phyloP scores from a whole-genome alignment of 2,329 filamentous ascomycete genomes.

The Magnaporthiopsis rhizophila region DNA sequence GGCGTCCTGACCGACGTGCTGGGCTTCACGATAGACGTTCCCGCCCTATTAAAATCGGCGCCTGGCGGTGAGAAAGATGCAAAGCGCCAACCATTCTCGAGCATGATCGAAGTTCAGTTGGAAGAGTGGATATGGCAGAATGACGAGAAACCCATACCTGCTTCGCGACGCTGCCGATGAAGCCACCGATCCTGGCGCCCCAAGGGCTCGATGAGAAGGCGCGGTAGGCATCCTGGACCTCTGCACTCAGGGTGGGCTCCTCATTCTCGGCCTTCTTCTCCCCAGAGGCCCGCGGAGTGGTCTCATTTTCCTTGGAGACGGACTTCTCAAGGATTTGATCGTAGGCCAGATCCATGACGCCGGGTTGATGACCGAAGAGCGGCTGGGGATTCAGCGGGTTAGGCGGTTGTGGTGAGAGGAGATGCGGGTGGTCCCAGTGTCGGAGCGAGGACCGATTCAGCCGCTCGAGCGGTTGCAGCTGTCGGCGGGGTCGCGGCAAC shows the following conservation, averaged over 20 bases:
- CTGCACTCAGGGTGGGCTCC: constrained; percentile 62
- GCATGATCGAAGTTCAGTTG: not conserved
- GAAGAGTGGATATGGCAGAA: not conserved
- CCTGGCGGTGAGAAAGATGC: not conserved
- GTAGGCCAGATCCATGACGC: constrained; percentile 86
- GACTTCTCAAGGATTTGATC: constrained; percentile 89
- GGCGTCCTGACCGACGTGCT: constrained; percentile 67
- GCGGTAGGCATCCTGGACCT: constrained; percentile 92
- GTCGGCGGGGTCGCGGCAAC: not conserved
- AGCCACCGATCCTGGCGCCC: constrained; percentile 80
- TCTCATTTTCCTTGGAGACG: constrained; percentile 46
- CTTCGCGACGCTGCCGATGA: constrained; percentile 87
- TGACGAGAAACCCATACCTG: constrained; percentile 49
- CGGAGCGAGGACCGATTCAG: not conserved
- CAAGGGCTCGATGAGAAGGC: constrained; percentile 87
- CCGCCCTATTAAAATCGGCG: constrained; percentile 51
- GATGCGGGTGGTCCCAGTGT: not conserved
- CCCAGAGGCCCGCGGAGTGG: constrained; percentile 27
- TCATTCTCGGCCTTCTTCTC: constrained; percentile 16
- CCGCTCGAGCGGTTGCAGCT: not conserved
- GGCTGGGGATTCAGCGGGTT: not conserved
- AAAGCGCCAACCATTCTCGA: not conserved
- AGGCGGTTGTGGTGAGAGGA: not conserved
- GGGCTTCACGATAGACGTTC: constrained; percentile 73
- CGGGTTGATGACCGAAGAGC: not conserved